phyloP scores from a whole-genome alignment of 495 filamentous ascomycete species.

The Aspergillus sclerotioniger region DNA sequence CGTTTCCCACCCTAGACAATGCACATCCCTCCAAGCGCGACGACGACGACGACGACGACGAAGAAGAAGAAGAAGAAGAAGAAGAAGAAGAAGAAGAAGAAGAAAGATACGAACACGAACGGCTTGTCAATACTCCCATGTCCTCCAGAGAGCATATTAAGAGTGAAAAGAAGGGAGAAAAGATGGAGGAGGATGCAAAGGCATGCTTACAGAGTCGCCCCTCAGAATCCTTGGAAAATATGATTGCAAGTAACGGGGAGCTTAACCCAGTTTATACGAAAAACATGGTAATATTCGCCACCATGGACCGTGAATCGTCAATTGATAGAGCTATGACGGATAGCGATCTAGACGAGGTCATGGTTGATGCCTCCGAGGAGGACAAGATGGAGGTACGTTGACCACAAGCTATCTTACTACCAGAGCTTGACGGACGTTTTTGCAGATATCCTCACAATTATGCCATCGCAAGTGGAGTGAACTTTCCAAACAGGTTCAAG shows the following conservation, averaged over 20 bases:
- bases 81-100: not conserved
- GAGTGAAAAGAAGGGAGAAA: not conserved
- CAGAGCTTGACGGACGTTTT: not conserved
- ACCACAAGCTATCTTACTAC: not conserved
- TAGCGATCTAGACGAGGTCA: constrained; percentile 23
- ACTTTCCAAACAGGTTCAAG: constrained; percentile 29
- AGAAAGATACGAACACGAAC: not conserved
- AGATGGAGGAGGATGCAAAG: not conserved
- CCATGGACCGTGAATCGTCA: constrained; percentile 1
- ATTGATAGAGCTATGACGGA: constrained; percentile 20
- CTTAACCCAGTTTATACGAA: constrained; percentile 33
- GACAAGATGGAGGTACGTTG: constrained; percentile 14
- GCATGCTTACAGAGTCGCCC: not conserved
- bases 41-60: not conserved
- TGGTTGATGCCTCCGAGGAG: not conserved
- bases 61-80: no score
- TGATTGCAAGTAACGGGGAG: constrained; percentile 34
- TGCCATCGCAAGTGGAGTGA: constrained; percentile 34
- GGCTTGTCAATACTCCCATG: not conserved
- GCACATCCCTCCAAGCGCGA: constrained; percentile 8
- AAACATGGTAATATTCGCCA: constrained; percentile 36
- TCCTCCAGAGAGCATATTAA: not conserved
- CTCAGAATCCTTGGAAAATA: constrained; percentile 24
- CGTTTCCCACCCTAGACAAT: constrained; percentile 39
- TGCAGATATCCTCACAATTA: not conserved